A percentile compares a stretch with the other conserved stretches of the same genome.
Evolutionary conservation across 2,329 filamentous ascomycete species (phyloP).

Genomic region (Dothistroma pini): DNA sequence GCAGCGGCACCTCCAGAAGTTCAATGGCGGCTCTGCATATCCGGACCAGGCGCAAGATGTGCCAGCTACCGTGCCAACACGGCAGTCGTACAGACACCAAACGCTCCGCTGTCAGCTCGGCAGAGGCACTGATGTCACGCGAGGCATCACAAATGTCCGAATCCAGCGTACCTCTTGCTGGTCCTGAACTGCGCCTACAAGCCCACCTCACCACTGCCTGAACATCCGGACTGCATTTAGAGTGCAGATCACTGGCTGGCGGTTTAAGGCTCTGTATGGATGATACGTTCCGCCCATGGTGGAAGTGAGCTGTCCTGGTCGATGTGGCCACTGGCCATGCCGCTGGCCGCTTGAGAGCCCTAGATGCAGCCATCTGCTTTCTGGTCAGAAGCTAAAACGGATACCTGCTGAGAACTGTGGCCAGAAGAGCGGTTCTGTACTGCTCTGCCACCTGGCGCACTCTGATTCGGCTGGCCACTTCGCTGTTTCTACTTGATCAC

Average conservation of each 20-base stretch:
- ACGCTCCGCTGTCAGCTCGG: slow-evolving; percentile 1
- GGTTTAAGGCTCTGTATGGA: slow-evolving; percentile 1
- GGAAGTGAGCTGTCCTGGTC: background rate
- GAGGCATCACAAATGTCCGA: background rate
- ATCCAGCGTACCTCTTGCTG: background rate
- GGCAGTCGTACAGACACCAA: slow-evolving; percentile 8
- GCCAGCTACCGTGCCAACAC: background rate
- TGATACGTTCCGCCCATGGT: background rate
- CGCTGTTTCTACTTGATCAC: slow-evolving; percentile 16
- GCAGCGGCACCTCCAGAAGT: slow-evolving; percentile 3
- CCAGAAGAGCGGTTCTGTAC: slow-evolving; percentile 7
- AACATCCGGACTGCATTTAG: background rate
- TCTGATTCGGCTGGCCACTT: slow-evolving; percentile 8
- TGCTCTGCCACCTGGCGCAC: slow-evolving; percentile 11
- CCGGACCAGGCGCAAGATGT: background rate
- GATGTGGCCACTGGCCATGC: background rate
- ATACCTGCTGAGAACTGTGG: slow-evolving; percentile 4
- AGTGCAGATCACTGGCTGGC: background rate
- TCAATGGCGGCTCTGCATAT: slow-evolving; percentile 1
- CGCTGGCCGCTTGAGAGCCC: slow-evolving; percentile 9
- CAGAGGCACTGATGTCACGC: background rate
- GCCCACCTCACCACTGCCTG: background rate
- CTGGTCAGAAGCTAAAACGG: slow-evolving; percentile 14
- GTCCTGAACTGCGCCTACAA: background rate
- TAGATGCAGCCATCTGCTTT: slow-evolving; percentile 17